Evolutionary conservation across 495 filamentous ascomycete genomes (phyloP).

Genomic region (Chaetomium tenue): DNA sequence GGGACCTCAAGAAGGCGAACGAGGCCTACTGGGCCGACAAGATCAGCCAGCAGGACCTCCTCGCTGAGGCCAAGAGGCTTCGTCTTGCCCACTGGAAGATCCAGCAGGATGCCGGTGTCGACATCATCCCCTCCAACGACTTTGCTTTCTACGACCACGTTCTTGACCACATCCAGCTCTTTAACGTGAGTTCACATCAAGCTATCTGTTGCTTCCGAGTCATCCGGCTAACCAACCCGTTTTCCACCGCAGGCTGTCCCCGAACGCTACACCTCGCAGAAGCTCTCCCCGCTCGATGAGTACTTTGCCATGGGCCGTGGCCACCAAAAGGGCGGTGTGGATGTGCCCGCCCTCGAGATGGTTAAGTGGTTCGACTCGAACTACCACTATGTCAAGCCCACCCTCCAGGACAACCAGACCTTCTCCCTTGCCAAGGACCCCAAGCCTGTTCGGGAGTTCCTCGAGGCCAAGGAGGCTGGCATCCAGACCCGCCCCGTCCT

Average conservation of each 20-base stretch:
- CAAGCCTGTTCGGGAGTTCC: slow-evolving; percentile 91
- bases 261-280: slow-evolving; percentile 82
- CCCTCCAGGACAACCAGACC: slow-evolving; percentile 88
- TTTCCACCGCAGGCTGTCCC: slow-evolving; percentile 64
- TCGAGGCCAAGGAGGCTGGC: slow-evolving; percentile 95
- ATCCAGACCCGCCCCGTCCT: slow-evolving; percentile 90
- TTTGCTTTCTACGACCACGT: slow-evolving; percentile 99
- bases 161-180: slow-evolving; percentile 97
- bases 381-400: slow-evolving; percentile 99
- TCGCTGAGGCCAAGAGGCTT: slow-evolving; percentile 92
- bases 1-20: slow-evolving; percentile 99
- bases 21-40: slow-evolving; percentile 97
- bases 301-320: slow-evolving; percentile 99
- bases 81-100: slow-evolving; percentile 97
- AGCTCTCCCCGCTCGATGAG: slow-evolving; percentile 83
- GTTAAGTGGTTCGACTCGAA: slow-evolving; percentile 99
- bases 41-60: slow-evolving; percentile 80
- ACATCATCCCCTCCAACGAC: slow-evolving; percentile 98
- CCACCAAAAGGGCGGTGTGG: slow-evolving; percentile 86
- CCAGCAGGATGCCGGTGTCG: slow-evolving; percentile 95
- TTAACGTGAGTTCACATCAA: slow-evolving; percentile 65
- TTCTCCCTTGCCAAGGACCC: slow-evolving; percentile 85
- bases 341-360: slow-evolving; percentile 96
- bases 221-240: background rate
- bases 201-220: background rate